Conservation (phyloP, 2,329 filamentous ascomycete species). For the Didymella lethalis region DNA sequence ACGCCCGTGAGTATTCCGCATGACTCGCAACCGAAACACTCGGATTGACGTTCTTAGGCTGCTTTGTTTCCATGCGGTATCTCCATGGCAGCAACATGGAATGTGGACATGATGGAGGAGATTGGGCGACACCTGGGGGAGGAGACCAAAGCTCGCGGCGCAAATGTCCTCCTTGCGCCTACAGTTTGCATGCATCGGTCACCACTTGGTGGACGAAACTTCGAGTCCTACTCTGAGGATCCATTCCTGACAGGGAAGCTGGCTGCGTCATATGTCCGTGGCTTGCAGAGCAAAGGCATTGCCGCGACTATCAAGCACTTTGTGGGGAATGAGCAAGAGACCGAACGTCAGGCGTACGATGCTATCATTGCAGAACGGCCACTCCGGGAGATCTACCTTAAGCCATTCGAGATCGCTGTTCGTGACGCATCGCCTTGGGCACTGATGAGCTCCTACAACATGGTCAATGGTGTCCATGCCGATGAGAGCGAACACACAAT, state of each 20-base stretch:
- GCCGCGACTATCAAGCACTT: constrained; percentile 83
- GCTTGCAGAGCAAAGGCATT: constrained; percentile 75
- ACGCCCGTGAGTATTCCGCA: constrained; percentile 48
- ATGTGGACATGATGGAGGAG: constrained; percentile 71
- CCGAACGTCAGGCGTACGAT: constrained; percentile 69
- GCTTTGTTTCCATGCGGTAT: constrained; percentile 82
- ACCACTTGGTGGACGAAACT: constrained; percentile 83
- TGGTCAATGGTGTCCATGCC: constrained; percentile 66
- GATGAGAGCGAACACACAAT: constrained; percentile 53
- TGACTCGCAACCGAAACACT: background rate
- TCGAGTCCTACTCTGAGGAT: constrained; percentile 87
- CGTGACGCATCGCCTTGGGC: constrained; percentile 73
- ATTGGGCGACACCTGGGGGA: constrained; percentile 75
- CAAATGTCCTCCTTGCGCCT: constrained; percentile 76
- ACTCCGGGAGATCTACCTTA: constrained; percentile 74
- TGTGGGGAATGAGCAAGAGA: constrained; percentile 77
- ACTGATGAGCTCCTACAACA: constrained; percentile 73
- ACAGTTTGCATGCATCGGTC: constrained; percentile 85
- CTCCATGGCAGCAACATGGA: constrained; percentile 81
- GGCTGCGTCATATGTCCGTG: constrained; percentile 74
- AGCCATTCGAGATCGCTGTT: constrained; percentile 76
- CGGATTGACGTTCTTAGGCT: constrained; percentile 58
- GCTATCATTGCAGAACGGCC: constrained; percentile 70
- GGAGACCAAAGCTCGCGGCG: constrained; percentile 76
- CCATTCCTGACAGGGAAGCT: constrained; percentile 78